Evolutionary conservation across 2,329 filamentous ascomycete genomes (phyloP), one percentile per base, ranked within the genome.

Genomic region (Hypoxylon sp.): DNA sequence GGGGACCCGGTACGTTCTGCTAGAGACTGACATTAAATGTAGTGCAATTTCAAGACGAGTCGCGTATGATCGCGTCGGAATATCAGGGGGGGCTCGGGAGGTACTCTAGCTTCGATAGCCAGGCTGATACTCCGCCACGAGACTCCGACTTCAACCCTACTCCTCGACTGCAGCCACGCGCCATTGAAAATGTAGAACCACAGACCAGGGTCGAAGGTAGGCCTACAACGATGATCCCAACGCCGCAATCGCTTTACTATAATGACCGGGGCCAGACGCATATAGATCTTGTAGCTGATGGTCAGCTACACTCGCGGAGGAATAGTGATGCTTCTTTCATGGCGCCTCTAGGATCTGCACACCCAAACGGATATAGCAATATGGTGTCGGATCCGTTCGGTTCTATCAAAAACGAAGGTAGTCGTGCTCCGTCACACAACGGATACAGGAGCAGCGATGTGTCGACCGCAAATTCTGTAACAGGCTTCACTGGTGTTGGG

Each of bases 11-110:
- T 33, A 44, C 17, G 29, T 39, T 19, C 22, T n/a, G 4, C 24
- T n/a, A 19, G n/a, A 55, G 33, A 31, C 65, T 74, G 63, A 74
- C 55, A 8, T 17, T 39, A 47, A 19, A 31, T 22, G 9, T 78
- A 87, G 89, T 98, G 13, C 86, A 88, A 57, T 98, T 98, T 73
- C 87, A 92, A 75, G 95, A 98, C 77, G 94, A 98, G 78, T 98
- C 94, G 22, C 88, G 94, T 31, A 87, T 92, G 51, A 97, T 98
- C 78, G 95, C 95, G 5, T 95, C 92, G 0, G 94, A 97, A 78
- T 98, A 98, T 78, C 86, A 88, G 58, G 94, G 93, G 3, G 95
- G 95, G 0, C 81, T 91, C 24, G 87, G 89, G 71, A 89, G 89
- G 69, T 98, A 98, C 80, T 86, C 90, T 24, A 84, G 84, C 4